Evolutionary conservation across 441 rosid species (phyloP), one percentile per base, ranked within the genome.

Genomic region (Aleurites moluccanus): DNA sequence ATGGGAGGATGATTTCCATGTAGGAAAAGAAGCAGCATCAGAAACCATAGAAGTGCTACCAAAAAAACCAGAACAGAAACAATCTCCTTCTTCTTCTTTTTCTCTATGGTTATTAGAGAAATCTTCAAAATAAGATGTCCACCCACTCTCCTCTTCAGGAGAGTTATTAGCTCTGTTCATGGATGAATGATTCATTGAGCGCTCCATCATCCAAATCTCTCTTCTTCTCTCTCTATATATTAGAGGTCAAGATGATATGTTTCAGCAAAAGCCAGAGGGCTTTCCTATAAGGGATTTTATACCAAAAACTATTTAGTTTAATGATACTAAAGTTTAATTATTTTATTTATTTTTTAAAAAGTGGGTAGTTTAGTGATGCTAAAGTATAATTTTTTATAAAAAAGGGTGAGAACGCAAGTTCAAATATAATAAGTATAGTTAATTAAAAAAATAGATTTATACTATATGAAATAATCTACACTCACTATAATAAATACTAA

Each of bases 51-150:
- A 88, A 72, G 90, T 83, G 80, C 67, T 80, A 25, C 76, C 79
- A 67, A 73, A 77, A 67, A 75, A 77, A 66, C 85, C 75, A 21
- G 88, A 84, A 80, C 81, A 81, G 27, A 78, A 79, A 66, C 78
- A 70, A 14, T 27, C 16, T 11, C 68, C 60, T 25, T 27, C 23
- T 38, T 38, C 15, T 4, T 77, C 45, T 21, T 73, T 61, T n/a
- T 63, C 63, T 52, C 70, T 56, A 25, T 84, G 67, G 42, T 75
- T 74, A 66, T 56, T 57, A 25, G 90, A 82, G 75, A 86, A 90
- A 82, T 90, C 97, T 21, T 87, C 86, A 67, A 93, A 87, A 82
- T 90, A 90, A 73, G 91, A 80, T 11, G 98, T 91, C 98, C 97
- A 93, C 0, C 98, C 95, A 75, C 98, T 93, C 81, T 93, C 97